Base-by-base conservation (phyloP, 208 protist genomes). In the Leishmania mexicana region DNA sequence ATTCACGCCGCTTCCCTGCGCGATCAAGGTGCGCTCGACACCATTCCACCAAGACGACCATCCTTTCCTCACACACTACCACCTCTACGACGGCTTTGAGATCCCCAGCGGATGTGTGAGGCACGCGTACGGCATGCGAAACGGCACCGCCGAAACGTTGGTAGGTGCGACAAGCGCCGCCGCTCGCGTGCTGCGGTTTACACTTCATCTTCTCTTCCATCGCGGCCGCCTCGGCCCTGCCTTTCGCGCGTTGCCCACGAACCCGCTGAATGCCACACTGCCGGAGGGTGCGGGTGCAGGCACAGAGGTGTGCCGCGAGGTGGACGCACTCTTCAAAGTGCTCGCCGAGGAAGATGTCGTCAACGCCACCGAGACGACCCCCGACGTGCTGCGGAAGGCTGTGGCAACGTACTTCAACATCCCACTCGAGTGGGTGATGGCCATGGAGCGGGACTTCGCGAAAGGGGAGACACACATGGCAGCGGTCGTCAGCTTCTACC, bases 371-470 rank as follows among this genome's bases (percentile, higher is more conserved):
- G 81, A 80, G 58, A 24, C 38, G 28, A 84, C 85, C 45, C 82
- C 89, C 40, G 60, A 73, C 21, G n/a, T 28, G 21, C 78, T 91
- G 51, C 58, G 86, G 31, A 79, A 85, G 35, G 77, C 77, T 24
- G n/a, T 95, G 24, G 88, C 90, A 4, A 70, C 51, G 0, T 92
- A 94, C 84, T 96, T 96, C 90, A 79, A 74, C 76, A 67, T 96
- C 35, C 83, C 87, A 6, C 53, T 85, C 47, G 73, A 74, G 35
- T 72, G 78, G 78, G 77, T 92, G 31, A 60, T 78, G 57, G 87
- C 89, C 78, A 94, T 96, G 90, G 84, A 85, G 80, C 88, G 90
- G 58, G 90, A 92, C 80, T 92, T 92, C 78, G 28, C 79, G 45
- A 81, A 81, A 31, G 81, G 76, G 31, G 88, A 91, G 75, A 45